Base-by-base conservation (phyloP, 495 filamentous ascomycete genomes). In the Daldinia childiae region DNA sequence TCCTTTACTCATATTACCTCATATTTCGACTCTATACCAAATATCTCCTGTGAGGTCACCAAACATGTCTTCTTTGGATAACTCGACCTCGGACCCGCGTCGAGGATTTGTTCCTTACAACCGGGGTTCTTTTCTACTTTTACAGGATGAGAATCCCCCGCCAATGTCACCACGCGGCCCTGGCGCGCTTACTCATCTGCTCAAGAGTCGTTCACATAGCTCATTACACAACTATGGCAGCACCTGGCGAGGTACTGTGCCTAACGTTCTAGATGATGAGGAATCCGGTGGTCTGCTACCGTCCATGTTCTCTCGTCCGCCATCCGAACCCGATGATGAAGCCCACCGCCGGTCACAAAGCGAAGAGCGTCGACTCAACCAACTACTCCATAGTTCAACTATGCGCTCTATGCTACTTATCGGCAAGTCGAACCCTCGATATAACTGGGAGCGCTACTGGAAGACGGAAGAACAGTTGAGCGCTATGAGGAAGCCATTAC, bases 321-420 rank as follows among this genome's bases (percentile, higher is more conserved):
- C 67, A 12, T 72, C 66, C 58, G 73, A 68, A 43, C 58, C 71
- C 15, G 82, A 82, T 9, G 80, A 82, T 39, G 82, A 82, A 7
- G 52, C 57, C n/a, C 71, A 74, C 26, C 54, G 69, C 14, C 79
- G 78, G 54, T 59, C 76, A 14, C 69, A 72, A 4, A 69, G 72
- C 39, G 85, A 86, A 17, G 85, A 87, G 77, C 82, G 83, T 24
- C 83, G 84, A 56, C 71, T 86, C 56, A 85, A 77, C 62, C 79
- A 81, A 39, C 76, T 90, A 14, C 84, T 93, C 50, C 84, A 86
- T 67, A 90, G 89, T 26, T 87, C 89, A 12, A 86, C 91, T 70
- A 91, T 93, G 89, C 83, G 92, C 45, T 90, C 87, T 64, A 91
- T 92, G 89, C 81, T 90, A 19, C 80, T 94, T 67, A 93, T 93